These are phyloP conservation scores for Pestalotiopsis sp. DNA, from an alignment of 2,329 filamentous ascomycete species.

Conservation along the genomic window DNA sequence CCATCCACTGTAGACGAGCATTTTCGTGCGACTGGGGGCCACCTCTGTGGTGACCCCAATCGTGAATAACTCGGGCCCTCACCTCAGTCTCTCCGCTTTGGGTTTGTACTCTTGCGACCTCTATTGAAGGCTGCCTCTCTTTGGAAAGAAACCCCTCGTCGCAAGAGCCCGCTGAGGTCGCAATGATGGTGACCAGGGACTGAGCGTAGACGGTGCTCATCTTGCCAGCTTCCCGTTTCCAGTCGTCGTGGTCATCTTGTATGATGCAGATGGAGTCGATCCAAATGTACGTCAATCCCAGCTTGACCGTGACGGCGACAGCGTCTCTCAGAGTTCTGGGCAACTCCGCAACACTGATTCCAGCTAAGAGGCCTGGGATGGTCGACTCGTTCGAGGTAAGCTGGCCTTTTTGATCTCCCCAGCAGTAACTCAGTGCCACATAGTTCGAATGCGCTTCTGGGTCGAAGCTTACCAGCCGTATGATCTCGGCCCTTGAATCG, in stretches of 20 bases:
- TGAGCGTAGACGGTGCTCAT: conserved; percentile 21
- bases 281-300: conserved; percentile 15
- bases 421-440: conserved; percentile 14
- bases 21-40: not conserved
- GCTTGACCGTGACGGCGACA: not conserved
- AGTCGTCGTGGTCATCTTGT: conserved; percentile 16
- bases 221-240: conserved; percentile 16
- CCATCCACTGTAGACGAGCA: not conserved
- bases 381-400: not conserved
- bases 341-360: no score
- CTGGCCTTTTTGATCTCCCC: conserved; percentile 1
- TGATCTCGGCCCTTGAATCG: not conserved
- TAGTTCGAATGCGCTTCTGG: conserved; percentile 5
- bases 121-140: not conserved
- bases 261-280: conserved; percentile 11
- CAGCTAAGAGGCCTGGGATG: no score
- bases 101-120: no score
- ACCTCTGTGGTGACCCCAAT: conserved; percentile 11
- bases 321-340: conserved; percentile 13
- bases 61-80: not conserved
- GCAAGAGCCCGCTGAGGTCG: conserved; percentile 10
- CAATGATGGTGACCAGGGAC: conserved; percentile 17
- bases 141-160: conserved; percentile 4
- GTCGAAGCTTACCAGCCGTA: conserved; percentile 1
- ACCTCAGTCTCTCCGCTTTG: not conserved